Percentiles rank a stretch among this genome's conserved stretches.
Evolutionary conservation across 331 rosid genomes (phyloP).

Genomic region (Phaseolus coccineus): DNA sequence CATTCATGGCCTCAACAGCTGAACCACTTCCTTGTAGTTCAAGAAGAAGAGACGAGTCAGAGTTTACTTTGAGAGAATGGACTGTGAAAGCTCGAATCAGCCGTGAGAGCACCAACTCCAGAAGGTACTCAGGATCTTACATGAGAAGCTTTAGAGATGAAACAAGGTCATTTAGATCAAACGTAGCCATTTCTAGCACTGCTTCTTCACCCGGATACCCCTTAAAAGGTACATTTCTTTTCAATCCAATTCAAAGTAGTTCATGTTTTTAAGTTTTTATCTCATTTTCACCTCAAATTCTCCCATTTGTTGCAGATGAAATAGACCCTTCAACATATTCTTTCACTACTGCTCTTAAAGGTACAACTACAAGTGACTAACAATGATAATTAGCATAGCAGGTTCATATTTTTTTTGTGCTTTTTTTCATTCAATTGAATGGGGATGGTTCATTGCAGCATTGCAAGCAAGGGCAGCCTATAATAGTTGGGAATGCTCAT

Average conservation of each 20-base stretch:
- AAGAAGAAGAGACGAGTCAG: constrained; percentile 66
- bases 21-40: constrained; percentile 57
- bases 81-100: constrained; percentile 58
- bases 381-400: not conserved
- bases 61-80: constrained; percentile 79
- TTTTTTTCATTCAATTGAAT: constrained; percentile 8
- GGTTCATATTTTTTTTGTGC: not conserved
- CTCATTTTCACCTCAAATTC: constrained; percentile 23
- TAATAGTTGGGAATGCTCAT: constrained; percentile 76
- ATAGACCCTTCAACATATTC: constrained; percentile 95
- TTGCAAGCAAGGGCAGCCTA: constrained; percentile 75
- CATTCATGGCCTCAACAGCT: constrained; percentile 53
- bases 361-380: constrained; percentile 44
- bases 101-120: constrained; percentile 68
- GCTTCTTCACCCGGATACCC: constrained; percentile 92
- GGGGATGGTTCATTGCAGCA: constrained; percentile 54
- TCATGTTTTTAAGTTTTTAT: not conserved
- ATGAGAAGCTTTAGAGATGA: constrained; percentile 85
- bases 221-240: constrained; percentile 58
- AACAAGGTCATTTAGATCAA: constrained; percentile 83
- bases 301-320: constrained; percentile 70
- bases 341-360: constrained; percentile 92
- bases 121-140: constrained; percentile 85
- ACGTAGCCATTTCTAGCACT: constrained; percentile 84
- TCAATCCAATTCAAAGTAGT: not conserved